Percentiles rank a stretch among this genome's conserved stretches.
Evolutionary conservation across 306 rosid genomes (phyloP).

Genomic region (Clitoria ternatea): DNA sequence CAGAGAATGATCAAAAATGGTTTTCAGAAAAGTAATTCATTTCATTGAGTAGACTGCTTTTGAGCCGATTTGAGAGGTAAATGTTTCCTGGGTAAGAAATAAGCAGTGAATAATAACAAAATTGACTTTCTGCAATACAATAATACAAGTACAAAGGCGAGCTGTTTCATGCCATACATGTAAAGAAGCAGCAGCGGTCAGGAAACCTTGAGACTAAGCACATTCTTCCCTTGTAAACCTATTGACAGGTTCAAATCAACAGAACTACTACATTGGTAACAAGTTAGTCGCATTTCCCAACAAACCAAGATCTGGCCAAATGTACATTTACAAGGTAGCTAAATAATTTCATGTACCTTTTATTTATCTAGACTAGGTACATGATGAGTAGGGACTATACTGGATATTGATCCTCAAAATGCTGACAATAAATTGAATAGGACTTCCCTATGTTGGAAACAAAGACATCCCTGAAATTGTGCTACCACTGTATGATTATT

Average conservation of each 20-base stretch:
- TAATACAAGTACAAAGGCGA: too few species aligned
- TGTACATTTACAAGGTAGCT: background rate
- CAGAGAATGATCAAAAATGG: too few species aligned
- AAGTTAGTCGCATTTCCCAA: background rate
- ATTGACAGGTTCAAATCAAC: background rate
- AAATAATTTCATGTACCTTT: conserved; percentile 19
- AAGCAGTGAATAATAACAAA: too few species aligned
- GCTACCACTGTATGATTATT: conserved; percentile 46
- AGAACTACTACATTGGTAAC: background rate
- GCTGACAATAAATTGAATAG: conserved; percentile 34
- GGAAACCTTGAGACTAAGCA: too few species aligned
- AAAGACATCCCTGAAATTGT: conserved; percentile 31
- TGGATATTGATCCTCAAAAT: conserved; percentile 19
- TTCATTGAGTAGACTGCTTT: too few species aligned
- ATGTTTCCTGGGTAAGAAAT: too few species aligned
- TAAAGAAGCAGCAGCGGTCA: too few species aligned
- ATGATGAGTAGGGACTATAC: conserved; percentile 27
- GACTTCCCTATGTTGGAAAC: conserved; percentile 17
- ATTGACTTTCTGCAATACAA: too few species aligned
- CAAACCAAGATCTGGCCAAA: background rate
- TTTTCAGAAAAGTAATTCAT: too few species aligned
- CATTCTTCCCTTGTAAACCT: too few species aligned
- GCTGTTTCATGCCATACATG: too few species aligned
- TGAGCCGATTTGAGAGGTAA: too few species aligned
- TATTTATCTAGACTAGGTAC: conserved; percentile 17